Evolutionary conservation across 495 filamentous ascomycete species (phyloP), one percentile per base, ranked within the genome.

Genomic region (Trichoderma gamsii): DNA sequence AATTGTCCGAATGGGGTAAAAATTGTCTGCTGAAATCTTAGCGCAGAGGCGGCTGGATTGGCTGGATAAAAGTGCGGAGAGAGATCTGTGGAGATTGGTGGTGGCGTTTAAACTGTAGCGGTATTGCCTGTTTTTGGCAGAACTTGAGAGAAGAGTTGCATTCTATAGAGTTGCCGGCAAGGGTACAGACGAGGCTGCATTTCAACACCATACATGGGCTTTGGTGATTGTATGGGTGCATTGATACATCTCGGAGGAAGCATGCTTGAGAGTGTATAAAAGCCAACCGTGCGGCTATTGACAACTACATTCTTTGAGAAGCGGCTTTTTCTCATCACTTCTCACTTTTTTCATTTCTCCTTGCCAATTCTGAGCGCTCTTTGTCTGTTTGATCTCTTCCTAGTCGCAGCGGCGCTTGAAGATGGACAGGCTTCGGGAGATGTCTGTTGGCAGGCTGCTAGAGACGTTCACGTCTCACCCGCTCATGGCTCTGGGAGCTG

Each of bases 21-120:
- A 38, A 38, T 38, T 38, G 35, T 38, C 35, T 9, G 35, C 6
- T 52, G 49, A 4, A 52, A 7, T 18, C n/a, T 4, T 18, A 52
- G n/a, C 18, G 49, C n/a, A 11, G 49, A 23, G 44, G n/a, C 15
- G 5, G 4, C 25, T 18, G 27, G 56, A 61, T 29, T 61, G 23
- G 56, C 49, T 23, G 27, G 25, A 13, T 18, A 29, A 49, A 29
- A 49, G 13, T n/a, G 44, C n/a, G 44, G 25, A 32, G n/a, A 32
- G 56, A 32, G 25, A 61, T 61, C 56, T 61, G 56, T 61, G 56
- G 56, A 32, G 56, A 61, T 61, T 23, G 27, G 27, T 61, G 27
- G 23, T 25, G 27, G 16, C 13, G 21, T 16, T 49, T 49, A 11
- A 6, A 25, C 5, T 61, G 56, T 61, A 61, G 56, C 27, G 56